Percentiles rank a stretch among this genome's conserved stretches.
Conservation (phyloP, 257 asterid genomes). For the Cordia subcordata region DNA sequence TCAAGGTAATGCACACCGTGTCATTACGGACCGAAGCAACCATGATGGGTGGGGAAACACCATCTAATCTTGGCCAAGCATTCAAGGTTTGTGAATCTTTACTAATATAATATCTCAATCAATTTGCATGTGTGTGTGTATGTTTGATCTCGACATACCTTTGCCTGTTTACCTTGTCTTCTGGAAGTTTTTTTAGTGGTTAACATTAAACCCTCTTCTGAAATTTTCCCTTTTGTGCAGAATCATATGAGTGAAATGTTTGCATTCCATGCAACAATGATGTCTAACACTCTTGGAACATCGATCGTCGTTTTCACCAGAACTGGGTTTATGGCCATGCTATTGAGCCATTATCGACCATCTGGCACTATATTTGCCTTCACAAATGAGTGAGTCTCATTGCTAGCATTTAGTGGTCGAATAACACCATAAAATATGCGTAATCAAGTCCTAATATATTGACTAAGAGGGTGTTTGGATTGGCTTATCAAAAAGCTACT, state of each 20-base stretch:
- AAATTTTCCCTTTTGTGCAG: conserved; percentile 41
- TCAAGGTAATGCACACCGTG: conserved; percentile 95
- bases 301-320: conserved; percentile 91
- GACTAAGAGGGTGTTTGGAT: too few species aligned
- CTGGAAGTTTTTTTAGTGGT: background rate
- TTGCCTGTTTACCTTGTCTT: background rate
- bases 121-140: background rate
- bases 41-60: conserved; percentile 59
- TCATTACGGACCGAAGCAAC: conserved; percentile 90
- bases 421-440: background rate
- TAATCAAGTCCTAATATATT: background rate
- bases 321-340: conserved; percentile 92
- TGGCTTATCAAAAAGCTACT: too few species aligned
- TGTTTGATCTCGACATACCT: background rate
- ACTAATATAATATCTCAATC: background rate
- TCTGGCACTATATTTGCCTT: conserved; percentile 96
- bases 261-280: conserved; percentile 97
- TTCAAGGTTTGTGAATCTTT: conserved; percentile 59
- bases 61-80: conserved; percentile 77
- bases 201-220: too few species aligned
- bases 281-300: conserved; percentile 93
- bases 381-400: conserved; percentile 77
- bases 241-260: conserved; percentile 98
- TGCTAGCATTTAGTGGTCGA: background rate
- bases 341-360: conserved; percentile 92